phyloP scores from a whole-genome alignment of 805 yeast genomes.

The Wickerhamiella shivajii region DNA sequence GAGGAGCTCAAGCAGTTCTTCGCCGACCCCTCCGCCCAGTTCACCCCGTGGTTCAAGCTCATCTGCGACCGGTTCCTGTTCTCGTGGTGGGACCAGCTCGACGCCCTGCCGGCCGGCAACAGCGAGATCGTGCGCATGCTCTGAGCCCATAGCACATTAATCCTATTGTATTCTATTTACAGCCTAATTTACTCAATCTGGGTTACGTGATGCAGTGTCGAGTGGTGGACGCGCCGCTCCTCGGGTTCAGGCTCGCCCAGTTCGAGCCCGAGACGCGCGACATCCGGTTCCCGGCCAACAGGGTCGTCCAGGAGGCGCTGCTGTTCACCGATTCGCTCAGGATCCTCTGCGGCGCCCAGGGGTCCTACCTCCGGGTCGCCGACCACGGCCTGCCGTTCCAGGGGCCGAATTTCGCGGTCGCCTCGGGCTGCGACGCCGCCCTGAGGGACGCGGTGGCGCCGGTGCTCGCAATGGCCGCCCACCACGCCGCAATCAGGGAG shows the following conservation, averaged over 20 bases:
- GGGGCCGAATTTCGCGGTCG: conserved; percentile 67
- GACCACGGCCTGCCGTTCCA: conserved; percentile 30
- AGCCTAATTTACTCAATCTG: too few species aligned
- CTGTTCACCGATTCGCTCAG: conserved; percentile 55
- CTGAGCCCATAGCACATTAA: too few species aligned
- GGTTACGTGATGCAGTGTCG: conserved; percentile 1
- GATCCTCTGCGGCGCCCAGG: conserved; percentile 51
- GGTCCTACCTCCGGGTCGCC: conserved; percentile 49
- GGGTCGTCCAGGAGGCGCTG: conserved; percentile 54
- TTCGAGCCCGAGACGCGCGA: background rate
- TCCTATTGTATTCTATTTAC: too few species aligned
- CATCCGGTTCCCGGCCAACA: conserved; percentile 19
- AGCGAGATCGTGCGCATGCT: conserved; percentile 17
- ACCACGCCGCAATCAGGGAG: conserved; percentile 40
- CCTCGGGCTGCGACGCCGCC: conserved; percentile 58
- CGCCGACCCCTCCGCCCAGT: conserved; percentile 43
- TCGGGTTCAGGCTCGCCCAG: background rate
- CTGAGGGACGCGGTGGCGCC: conserved; percentile 54
- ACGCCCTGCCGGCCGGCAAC: conserved; percentile 9
- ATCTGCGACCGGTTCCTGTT: conserved; percentile 84
- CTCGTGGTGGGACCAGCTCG: conserved; percentile 66
- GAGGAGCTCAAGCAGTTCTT: conserved; percentile 65
- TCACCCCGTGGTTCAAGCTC: conserved; percentile 97
- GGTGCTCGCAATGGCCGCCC: conserved; percentile 47
- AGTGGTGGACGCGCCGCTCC: conserved; percentile 1